phyloP scores from a whole-genome alignment of 768 basidiomycete species.

The Amanita polypyramis region DNA sequence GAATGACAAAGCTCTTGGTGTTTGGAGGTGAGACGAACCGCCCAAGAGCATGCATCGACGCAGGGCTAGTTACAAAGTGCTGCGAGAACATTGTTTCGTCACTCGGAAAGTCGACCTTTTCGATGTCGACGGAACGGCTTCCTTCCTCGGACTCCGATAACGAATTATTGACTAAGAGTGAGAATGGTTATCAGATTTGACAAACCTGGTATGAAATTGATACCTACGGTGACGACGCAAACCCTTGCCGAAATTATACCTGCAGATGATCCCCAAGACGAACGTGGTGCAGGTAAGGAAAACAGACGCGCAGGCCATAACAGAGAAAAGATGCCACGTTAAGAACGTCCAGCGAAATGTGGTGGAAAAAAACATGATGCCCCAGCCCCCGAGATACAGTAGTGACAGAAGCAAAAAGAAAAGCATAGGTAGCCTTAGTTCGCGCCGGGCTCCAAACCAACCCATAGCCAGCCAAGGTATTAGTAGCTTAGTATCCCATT shows the following conservation, averaged over 20 bases:
- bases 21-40: background rate
- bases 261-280: constrained; percentile 55
- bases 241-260: constrained; percentile 71
- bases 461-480: constrained; percentile 68
- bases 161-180: constrained; percentile 28
- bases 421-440: constrained; percentile 47
- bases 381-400: constrained; percentile 58
- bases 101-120: constrained; percentile 59
- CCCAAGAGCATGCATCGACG: background rate
- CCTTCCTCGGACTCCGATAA: constrained; percentile 23
- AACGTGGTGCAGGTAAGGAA: constrained; percentile 44
- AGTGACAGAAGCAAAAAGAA: constrained; percentile 52
- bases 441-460: constrained; percentile 67
- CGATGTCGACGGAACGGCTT: constrained; percentile 31
- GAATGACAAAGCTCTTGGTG: background rate
- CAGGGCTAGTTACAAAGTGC: constrained; percentile 14
- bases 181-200: background rate
- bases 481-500: constrained; percentile 32
- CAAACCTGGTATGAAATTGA: background rate
- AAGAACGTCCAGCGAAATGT: constrained; percentile 72
- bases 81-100: constrained; percentile 43
- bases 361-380: constrained; percentile 59
- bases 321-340: constrained; percentile 65
- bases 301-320: constrained; percentile 50
- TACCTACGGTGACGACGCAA: constrained; percentile 54